Percentiles rank a stretch among this genome's conserved stretches.
Conservation (phyloP, 352 stramenopile genomes). For the Blastocystis sp. region DNA sequence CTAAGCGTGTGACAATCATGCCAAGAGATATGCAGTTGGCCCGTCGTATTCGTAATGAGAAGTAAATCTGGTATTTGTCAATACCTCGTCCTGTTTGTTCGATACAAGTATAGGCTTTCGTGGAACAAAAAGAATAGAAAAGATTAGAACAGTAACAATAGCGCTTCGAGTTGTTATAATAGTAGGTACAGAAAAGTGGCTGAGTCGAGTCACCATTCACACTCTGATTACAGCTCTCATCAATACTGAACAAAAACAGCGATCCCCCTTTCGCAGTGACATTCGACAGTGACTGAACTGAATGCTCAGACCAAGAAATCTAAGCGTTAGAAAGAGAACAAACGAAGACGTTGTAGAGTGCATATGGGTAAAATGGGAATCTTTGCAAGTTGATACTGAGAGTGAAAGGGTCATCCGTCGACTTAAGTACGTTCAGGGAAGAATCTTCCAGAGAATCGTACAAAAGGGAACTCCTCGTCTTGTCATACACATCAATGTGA, state of each 20-base stretch:
- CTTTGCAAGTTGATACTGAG: background rate
- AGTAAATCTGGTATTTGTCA: slow-evolving; percentile 58
- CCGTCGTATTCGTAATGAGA: slow-evolving; percentile 65
- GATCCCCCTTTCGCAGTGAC: background rate
- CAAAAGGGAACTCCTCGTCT: background rate
- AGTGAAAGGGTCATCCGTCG: background rate
- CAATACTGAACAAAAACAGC: background rate
- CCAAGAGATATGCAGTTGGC: slow-evolving; percentile 85
- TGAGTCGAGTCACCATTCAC: background rate
- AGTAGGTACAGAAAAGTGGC: slow-evolving; percentile 20
- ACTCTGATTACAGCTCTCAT: background rate
- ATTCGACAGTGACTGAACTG: background rate
- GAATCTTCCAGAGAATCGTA: background rate
- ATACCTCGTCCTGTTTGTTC: slow-evolving; percentile 38
- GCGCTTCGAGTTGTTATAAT: background rate
- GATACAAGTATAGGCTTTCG: background rate
- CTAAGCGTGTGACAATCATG: slow-evolving; percentile 87
- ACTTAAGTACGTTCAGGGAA: background rate
- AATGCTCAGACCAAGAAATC: background rate
- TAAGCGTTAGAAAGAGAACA: background rate
- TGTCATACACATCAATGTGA: background rate
- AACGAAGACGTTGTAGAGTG: background rate
- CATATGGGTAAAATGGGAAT: slow-evolving; percentile 7
- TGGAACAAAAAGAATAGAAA: slow-evolving; percentile 25
- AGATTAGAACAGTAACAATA: slow-evolving; percentile 3